phyloP scores from a whole-genome alignment of 202 grass and related monocot genomes.

The Eragrostis tef region DNA sequence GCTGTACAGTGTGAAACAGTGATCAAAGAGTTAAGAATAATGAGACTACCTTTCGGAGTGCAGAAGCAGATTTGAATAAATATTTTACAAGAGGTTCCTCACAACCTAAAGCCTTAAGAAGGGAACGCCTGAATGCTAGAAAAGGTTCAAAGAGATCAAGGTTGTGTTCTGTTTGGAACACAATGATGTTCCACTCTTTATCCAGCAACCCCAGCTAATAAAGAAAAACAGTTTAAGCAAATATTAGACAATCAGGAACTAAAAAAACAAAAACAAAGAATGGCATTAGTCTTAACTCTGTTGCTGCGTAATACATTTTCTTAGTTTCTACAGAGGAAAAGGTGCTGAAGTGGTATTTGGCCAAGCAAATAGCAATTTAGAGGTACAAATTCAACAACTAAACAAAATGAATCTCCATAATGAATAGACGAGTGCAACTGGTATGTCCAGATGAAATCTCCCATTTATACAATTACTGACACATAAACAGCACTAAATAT shows the following conservation, averaged over 20 bases:
- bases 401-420: background rate
- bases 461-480: background rate
- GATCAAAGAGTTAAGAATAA: constrained; percentile 29
- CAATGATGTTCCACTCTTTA: constrained; percentile 80
- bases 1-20: constrained; percentile 34
- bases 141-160: constrained; percentile 92
- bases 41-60: constrained; percentile 74
- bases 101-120: constrained; percentile 78
- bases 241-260: constrained; percentile 38
- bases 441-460: background rate
- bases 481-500: constrained; percentile 1
- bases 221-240: constrained; percentile 31
- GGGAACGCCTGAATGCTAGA: constrained; percentile 76
- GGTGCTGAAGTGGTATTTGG: constrained; percentile 5
- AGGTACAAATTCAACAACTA: background rate
- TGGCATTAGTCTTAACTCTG: constrained; percentile 5
- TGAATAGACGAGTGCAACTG: background rate
- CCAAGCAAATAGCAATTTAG: constrained; percentile 14
- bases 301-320: background rate
- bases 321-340: constrained; percentile 24
- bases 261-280: constrained; percentile 48
- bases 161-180: constrained; percentile 66
- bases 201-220: constrained; percentile 70
- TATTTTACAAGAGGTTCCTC: constrained; percentile 72
- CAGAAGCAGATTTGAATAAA: constrained; percentile 86